These are phyloP conservation scores for Chlorophyllum brunneum DNA, from an alignment of 768 basidiomycete genomes.

Conservation along the genomic window DNA sequence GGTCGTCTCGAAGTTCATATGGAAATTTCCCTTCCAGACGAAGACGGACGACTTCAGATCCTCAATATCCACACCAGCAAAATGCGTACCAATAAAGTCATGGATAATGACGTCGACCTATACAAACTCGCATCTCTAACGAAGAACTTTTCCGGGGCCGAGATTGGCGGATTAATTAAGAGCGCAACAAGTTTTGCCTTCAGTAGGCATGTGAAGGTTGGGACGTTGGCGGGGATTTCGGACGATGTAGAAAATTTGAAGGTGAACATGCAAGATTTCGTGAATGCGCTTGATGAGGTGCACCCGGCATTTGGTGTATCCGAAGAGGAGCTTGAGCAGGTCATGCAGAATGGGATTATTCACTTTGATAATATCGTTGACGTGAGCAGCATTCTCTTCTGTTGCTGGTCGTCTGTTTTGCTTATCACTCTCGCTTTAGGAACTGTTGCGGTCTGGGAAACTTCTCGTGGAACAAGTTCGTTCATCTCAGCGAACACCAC, in stretches of 20 bases:
- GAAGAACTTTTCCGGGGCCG: conserved; percentile 98
- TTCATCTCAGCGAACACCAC: conserved; percentile 82
- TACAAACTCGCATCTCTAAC: conserved; percentile 76
- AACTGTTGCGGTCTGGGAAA: conserved; percentile 79
- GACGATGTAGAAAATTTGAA: conserved; percentile 93
- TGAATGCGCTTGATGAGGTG: conserved; percentile 89
- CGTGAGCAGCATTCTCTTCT: conserved; percentile 42
- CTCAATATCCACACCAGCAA: conserved; percentile 92
- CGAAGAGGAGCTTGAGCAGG: conserved; percentile 90
- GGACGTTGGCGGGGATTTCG: conserved; percentile 94
- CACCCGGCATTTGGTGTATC: conserved; percentile 97
- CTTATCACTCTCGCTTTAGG: conserved; percentile 41
- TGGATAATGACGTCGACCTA: conserved; percentile 84
- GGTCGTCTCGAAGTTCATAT: conserved; percentile 99
- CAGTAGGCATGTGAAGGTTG: conserved; percentile 95
- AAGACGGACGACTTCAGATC: conserved; percentile 88
- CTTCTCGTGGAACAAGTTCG: conserved; percentile 94
- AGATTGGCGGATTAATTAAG: conserved; percentile 94
- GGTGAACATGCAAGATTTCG: conserved; percentile 83
- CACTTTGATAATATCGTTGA: conserved; percentile 75
- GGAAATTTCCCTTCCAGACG: conserved; percentile 98
- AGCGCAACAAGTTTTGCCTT: conserved; percentile 98
- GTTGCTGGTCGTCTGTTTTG: background rate
- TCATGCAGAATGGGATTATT: conserved; percentile 96
- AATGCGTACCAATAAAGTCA: conserved; percentile 89